Base-by-base conservation (phyloP, 306 rosid species). In the Cajanus cajan region DNA sequence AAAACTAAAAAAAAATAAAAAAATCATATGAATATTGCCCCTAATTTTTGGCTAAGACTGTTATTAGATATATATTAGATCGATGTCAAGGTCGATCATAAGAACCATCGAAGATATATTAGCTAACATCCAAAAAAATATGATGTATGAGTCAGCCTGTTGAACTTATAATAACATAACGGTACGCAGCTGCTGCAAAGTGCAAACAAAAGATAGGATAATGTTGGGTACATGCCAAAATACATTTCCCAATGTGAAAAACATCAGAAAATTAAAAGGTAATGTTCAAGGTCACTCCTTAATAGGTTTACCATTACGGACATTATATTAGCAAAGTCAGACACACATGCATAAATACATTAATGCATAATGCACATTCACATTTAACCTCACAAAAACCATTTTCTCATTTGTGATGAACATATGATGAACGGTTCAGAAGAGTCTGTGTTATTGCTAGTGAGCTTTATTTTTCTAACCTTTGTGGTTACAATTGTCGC, bases 231-330 rank as follows among this genome's bases (percentile, higher is more conserved):
- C 69, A n/a, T 37, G 31, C 16, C 81, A 62, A 76, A 28, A 37
- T 13, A 61, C 74, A 76, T 51, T 76, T 76, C 59, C 78, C 78
- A 50, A 37, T 40, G 76, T 73, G 65, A n/a, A 81, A 81, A 59
- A 39, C 73, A 57, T 7, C 2, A 7, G 6, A 69, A 31, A 33
- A 57, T 16, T 8, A 64, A 11, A 55, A 40, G 15, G 12, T 9
- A 68, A 48, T 5, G 55, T 8, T 43, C 44, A 6, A 80, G 11
- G 66, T 72, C 12, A 62, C 59, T 24, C 7, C 74, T 6, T 16
- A 37, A 33, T 40, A 51, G 74, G 22, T 48, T 73, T 50, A 31
- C 39, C 79, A 80, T 39, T 39, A 79, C 73, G 73, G 54, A 36
- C 48, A 48, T 48, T 48, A 48, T 36, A 34, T 52, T 16, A 74